phyloP scores from a whole-genome alignment of 2,329 filamentous ascomycete species.

The Hypomyces perniciosus region DNA sequence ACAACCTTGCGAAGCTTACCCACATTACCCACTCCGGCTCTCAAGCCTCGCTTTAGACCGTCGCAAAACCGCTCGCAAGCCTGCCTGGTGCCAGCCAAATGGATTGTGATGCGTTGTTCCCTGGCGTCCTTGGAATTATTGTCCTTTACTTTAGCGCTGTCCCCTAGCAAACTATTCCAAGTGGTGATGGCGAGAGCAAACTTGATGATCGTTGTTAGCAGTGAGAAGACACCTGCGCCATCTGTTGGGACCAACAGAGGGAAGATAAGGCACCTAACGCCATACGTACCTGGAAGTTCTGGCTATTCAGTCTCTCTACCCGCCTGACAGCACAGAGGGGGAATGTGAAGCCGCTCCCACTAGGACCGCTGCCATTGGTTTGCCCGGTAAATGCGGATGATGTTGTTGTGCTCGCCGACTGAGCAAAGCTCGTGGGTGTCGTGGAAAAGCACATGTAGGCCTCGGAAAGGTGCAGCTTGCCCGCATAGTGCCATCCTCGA shows the following conservation, averaged over 20 bases:
- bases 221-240: neutral
- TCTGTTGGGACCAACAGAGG: neutral
- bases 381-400: conserved; percentile 86
- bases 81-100: conserved; percentile 81
- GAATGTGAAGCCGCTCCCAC: conserved; percentile 92
- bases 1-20: conserved; percentile 76
- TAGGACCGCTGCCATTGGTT: conserved; percentile 86
- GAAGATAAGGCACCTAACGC: no score
- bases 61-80: conserved; percentile 96
- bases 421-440: conserved; percentile 79
- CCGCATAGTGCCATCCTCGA: conserved; percentile 80
- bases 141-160: conserved; percentile 46
- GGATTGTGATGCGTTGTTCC: conserved; percentile 85
- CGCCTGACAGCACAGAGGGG: conserved; percentile 86
- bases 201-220: conserved; percentile 27
- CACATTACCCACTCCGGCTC: conserved; percentile 82
- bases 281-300: conserved; percentile 63
- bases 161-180: conserved; percentile 70
- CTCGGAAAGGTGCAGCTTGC: conserved; percentile 90
- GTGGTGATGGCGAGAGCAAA: conserved; percentile 93
- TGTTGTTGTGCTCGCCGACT: conserved; percentile 69
- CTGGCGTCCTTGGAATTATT: conserved; percentile 35
- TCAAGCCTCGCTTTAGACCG: conserved; percentile 81
- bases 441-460: conserved; percentile 96
- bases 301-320: conserved; percentile 88